Base-by-base conservation (phyloP, 2,329 filamentous ascomycete species). In the Neoascochyta sp. region DNA sequence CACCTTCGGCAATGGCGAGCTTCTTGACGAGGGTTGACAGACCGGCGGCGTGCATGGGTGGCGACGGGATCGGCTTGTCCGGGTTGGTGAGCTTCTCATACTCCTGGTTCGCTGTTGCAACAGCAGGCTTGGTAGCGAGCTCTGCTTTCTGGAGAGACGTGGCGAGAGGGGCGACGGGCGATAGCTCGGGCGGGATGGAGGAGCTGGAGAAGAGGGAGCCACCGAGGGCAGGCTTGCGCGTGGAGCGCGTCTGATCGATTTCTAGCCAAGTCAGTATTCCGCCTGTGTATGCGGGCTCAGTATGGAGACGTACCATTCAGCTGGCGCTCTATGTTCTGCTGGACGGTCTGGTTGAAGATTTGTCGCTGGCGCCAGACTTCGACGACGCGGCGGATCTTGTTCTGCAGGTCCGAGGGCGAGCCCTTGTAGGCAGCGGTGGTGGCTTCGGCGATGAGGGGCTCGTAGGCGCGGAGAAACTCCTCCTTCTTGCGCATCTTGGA, bases 361-460 rank as follows among this genome's bases (percentile, higher is more conserved):
- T 71, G 68, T 19, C 92, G 76, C 52, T 90, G 80, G 55, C 83
- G 82, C 92, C 92, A 98, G 11, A 98, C 92, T 53, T 96, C 90
- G 3, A 96, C 78, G 1, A 96, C 90, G 17, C 92, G 78, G 39
- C 83, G 77, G 20, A 98, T 71, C 61, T 95, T 95, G 36, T 78
- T 76, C 60, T 96, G 92, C 16, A 95, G 79, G 29, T 98, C 90
- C 6, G 86, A 80, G 7, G 54, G 45, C 2, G 88, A 82, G 39
- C 88, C 87, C 63, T 90, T 94, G 63, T 96, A 98, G 21, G 92
- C 90, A n/a, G 78, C 73, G 9, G 86, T 75, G 7, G 84, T 83
- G n/a, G 88, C 90, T 62, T 98, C 92, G 12, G 86, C 86, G 42
- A 98, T 85, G 47, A 95, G 72, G 4, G 92, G 89, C 24, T 90